These are phyloP conservation scores for Sphagnum fallax DNA, from an alignment of 228 moss, liverwort and hornwort genomes.

Conservation along the genomic window DNA sequence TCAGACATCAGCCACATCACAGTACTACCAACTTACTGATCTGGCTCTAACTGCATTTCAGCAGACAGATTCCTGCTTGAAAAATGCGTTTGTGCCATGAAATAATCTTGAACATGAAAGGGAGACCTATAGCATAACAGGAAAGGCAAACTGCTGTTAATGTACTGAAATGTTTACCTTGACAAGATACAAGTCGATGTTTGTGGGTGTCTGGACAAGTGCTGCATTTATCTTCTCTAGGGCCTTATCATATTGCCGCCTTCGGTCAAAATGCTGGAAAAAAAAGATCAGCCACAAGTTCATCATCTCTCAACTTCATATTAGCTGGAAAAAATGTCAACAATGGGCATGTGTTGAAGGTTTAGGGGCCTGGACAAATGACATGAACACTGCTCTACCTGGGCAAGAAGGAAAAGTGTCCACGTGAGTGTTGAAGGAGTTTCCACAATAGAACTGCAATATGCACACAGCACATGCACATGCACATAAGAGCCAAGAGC, in stretches of 20 bases:
- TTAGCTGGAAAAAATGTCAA: not conserved
- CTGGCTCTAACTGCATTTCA: too few species aligned
- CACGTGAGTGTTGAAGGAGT: conserved; percentile 86
- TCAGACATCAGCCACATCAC: too few species aligned
- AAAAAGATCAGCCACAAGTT: not conserved
- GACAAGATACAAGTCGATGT: conserved; percentile 88
- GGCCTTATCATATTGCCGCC: conserved; percentile 62
- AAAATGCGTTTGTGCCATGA: too few species aligned
- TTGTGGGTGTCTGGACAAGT: conserved; percentile 79
- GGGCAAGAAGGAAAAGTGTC: conserved; percentile 87
- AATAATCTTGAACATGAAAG: too few species aligned
- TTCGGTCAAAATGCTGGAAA: conserved; percentile 72
- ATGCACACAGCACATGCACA: not conserved
- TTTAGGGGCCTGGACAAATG: not conserved
- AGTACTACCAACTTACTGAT: too few species aligned
- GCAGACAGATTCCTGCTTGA: too few species aligned
- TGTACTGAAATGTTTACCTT: conserved; percentile 28
- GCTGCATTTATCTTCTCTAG: conserved; percentile 74
- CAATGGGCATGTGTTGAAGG: not conserved
- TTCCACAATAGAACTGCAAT: conserved; percentile 45
- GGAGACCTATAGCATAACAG: too few species aligned
- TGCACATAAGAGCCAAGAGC: too few species aligned
- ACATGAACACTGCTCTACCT: conserved; percentile 19
- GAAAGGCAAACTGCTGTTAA: too few species aligned
- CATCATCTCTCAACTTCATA: too few species aligned